Evolutionary conservation across 2,329 filamentous ascomycete species (phyloP).

Genomic region (Penicillium vulpinum): DNA sequence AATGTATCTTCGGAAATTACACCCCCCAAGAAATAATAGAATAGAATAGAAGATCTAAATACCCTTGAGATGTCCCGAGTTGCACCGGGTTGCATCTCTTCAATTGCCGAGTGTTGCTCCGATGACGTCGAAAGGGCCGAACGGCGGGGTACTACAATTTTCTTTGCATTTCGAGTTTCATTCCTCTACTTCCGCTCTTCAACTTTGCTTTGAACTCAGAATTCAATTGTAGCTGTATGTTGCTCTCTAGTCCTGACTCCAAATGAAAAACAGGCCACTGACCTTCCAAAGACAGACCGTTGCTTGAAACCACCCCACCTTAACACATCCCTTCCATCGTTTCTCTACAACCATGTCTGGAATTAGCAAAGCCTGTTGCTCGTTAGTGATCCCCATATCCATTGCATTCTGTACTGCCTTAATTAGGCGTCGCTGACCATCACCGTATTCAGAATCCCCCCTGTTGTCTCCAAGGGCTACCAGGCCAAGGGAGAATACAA

Average conservation of each 20-base stretch:
- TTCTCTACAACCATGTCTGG: constrained; percentile 38
- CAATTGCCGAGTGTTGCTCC: constrained; percentile 15
- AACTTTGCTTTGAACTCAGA: not conserved
- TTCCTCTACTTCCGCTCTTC: not conserved
- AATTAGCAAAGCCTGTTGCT: constrained; percentile 49
- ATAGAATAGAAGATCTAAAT: not conserved
- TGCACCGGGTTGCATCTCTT: not conserved
- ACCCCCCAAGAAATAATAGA: no score
- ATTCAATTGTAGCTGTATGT: not conserved
- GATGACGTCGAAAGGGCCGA: constrained; percentile 29
- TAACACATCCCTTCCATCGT: constrained; percentile 19
- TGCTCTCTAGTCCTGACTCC: not conserved
- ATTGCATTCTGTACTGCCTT: not conserved
- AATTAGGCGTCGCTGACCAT: not conserved
- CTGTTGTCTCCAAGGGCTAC: constrained; percentile 49
- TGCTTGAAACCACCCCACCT: constrained; percentile 9
- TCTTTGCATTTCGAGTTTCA: not conserved
- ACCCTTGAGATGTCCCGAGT: not conserved
- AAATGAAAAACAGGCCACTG: constrained; percentile 9
- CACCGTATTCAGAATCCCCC: constrained; percentile 38
- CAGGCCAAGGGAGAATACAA: constrained; percentile 60
- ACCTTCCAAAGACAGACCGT: constrained; percentile 28
- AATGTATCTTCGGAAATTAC: not conserved
- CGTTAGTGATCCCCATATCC: constrained; percentile 31
- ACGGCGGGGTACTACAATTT: constrained; percentile 14